A percentile compares a stretch with the other conserved stretches of the same genome.
These are phyloP conservation scores for Kwoniella bestiolae DNA, from an alignment of 768 basidiomycete genomes.

Conservation along the genomic window DNA sequence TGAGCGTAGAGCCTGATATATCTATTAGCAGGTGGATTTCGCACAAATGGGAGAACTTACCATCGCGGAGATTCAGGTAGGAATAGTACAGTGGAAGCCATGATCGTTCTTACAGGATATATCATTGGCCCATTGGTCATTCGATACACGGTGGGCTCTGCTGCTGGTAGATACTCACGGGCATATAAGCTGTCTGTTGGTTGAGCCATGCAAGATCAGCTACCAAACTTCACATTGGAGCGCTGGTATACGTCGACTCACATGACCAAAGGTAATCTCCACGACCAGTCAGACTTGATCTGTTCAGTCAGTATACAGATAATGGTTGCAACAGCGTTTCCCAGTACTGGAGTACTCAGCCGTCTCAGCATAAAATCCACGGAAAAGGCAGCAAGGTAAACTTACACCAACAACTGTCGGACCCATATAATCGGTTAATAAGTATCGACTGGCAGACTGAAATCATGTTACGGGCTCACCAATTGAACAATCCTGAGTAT, in stretches of 20 bases:
- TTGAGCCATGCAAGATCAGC: not conserved
- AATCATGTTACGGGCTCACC: too few relatives aligned
- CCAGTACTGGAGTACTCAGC: too few relatives aligned
- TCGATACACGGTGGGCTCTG: too few relatives aligned
- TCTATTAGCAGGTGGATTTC: not conserved
- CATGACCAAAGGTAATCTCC: conserved; percentile 36
- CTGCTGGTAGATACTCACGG: too few relatives aligned
- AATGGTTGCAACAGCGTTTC: conserved; percentile 26
- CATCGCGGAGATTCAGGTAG: conserved; percentile 44
- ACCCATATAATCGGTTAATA: too few relatives aligned
- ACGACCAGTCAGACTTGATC: conserved; percentile 32
- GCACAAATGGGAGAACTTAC: too few relatives aligned
- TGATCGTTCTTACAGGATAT: conserved; percentile 14
- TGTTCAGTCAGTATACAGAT: conserved; percentile 10
- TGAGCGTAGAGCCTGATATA: conserved; percentile 35
- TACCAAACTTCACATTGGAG: too few relatives aligned
- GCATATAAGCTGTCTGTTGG: conserved; percentile 22
- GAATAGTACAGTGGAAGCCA: conserved; percentile 26
- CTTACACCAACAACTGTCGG: conserved; percentile 28
- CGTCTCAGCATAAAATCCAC: too few relatives aligned
- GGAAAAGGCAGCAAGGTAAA: too few relatives aligned
- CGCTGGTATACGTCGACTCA: too few relatives aligned
- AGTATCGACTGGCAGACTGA: too few relatives aligned
- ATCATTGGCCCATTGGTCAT: too few relatives aligned
- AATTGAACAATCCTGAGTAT: conserved; percentile 10